Percentiles rank a stretch among this genome's conserved stretches.
phyloP scores from a whole-genome alignment of 2,329 filamentous ascomycete genomes.

The Aspergillus brasiliensis region DNA sequence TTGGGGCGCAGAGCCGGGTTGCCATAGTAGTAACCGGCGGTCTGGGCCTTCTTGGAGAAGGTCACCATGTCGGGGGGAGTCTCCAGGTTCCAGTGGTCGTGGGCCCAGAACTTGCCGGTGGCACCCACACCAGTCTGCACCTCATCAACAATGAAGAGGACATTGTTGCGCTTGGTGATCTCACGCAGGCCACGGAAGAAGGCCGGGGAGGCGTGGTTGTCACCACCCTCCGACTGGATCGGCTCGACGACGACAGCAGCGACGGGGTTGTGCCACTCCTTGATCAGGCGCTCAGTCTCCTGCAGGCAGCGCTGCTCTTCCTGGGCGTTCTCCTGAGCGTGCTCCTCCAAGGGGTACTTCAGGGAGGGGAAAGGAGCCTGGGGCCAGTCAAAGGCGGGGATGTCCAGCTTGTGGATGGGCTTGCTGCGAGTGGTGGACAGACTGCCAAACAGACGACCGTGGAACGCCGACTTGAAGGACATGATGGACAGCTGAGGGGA shows the following conservation, averaged over 20 bases:
- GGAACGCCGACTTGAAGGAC: constrained; percentile 85
- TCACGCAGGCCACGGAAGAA: constrained; percentile 86
- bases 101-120: constrained; percentile 93
- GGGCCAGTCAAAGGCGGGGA: constrained; percentile 93
- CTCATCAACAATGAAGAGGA: constrained; percentile 90
- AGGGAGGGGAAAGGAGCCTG: constrained; percentile 82
- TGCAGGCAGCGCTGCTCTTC: constrained; percentile 80
- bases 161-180: constrained; percentile 65
- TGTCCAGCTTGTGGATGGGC: constrained; percentile 92
- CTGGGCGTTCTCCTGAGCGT: constrained; percentile 76
- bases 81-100: constrained; percentile 86
- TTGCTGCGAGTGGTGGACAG: constrained; percentile 90
- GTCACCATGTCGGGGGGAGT: constrained; percentile 89
- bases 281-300: constrained; percentile 81
- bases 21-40: constrained; percentile 88
- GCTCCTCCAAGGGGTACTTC: constrained; percentile 82
- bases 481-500: constrained; percentile 80
- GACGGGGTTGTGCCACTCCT: constrained; percentile 75
- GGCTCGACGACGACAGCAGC: constrained; percentile 85
- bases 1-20: constrained; percentile 80
- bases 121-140: constrained; percentile 92
- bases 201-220: constrained; percentile 85
- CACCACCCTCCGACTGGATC: constrained; percentile 89
- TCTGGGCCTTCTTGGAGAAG: constrained; percentile 94
- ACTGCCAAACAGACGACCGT: constrained; percentile 85